Evolutionary conservation across 2,329 filamentous ascomycete species (phyloP), one percentile per base, ranked within the genome.

Genomic region (Rutstroemia sp.): DNA sequence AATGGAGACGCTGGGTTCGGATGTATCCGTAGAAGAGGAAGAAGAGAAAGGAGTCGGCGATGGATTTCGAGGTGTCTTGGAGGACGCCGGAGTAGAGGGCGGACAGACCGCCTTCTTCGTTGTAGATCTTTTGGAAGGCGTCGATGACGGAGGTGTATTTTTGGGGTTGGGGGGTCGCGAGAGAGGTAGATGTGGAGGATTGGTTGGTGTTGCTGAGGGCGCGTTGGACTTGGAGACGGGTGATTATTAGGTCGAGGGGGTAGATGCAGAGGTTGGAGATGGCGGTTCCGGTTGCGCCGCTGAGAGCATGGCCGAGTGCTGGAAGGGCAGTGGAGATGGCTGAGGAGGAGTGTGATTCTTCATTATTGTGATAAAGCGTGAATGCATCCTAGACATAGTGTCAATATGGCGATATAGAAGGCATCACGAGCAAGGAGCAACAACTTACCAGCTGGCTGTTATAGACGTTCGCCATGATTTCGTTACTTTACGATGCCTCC

Each of bases 21-120:
- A 75, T 67, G 64, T 73, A 74, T 60, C 78, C 88, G 72, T 95
- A 95, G 57, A 88, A 86, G 17, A 92, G 78, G 73, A 95, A 95
- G 76, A 95, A 95, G 51, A 95, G 76, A 68, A 94, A 92, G 56
- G 86, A 88, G 73, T 94, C 89, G 30, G 82, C 78, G 21, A 85
- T 76, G 23, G 82, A 84, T 70, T 88, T 89, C 65, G 75, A 77
- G 10, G 86, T 81, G 66, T 88, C 86, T 38, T 80, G 77, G 6
- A 77, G 72, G 1, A 87, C 70, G 25, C 86, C 86, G 23, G 76
- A 78, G 67, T 88, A 96, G 62, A 95, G 84, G 1, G 86, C 88
- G 51, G 70, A 68, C 17, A 85, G 62, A 3, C 87, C 83, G n/a
- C 87, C 83, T 30, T 91, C 87, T 34, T 79, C 75, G 36, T 76